These are phyloP conservation scores for Geranium brycei DNA, from an alignment of 345 rosid genomes.

Conservation along the genomic window DNA sequence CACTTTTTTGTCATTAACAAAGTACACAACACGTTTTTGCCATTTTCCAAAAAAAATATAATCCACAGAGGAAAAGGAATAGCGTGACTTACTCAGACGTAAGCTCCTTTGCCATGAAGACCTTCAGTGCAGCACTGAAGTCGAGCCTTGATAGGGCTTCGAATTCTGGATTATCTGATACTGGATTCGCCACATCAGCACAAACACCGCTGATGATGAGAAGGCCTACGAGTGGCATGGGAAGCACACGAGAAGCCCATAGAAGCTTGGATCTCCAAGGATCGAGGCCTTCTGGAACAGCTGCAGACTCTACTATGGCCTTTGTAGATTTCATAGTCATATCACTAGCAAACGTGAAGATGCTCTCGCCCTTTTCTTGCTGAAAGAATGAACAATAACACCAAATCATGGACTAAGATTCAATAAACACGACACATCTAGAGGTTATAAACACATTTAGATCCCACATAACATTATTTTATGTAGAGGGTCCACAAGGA, in stretches of 20 bases:
- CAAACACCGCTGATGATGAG: constrained; percentile 65
- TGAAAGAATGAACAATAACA: constrained; percentile 19
- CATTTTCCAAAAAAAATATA: too few relatives aligned
- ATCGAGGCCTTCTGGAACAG: constrained; percentile 52
- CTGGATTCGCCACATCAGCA: constrained; percentile 43
- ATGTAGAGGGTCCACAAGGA: neutral
- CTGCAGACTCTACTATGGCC: constrained; percentile 54
- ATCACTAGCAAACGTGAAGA: constrained; percentile 80
- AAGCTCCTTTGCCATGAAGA: constrained; percentile 69
- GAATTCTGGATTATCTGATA: constrained; percentile 60
- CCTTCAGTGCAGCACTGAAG: constrained; percentile 81
- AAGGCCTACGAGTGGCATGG: constrained; percentile 96
- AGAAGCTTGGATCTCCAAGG: constrained; percentile 86
- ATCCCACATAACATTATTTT: neutral
- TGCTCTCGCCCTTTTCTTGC: constrained; percentile 79
- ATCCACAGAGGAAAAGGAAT: neutral
- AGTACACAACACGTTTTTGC: too few relatives aligned
- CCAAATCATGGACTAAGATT: constrained; percentile 9
- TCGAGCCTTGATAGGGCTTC: constrained; percentile 81
- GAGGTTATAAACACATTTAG: too few relatives aligned
- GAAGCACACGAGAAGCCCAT: constrained; percentile 87
- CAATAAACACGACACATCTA: neutral
- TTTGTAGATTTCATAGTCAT: constrained; percentile 75
- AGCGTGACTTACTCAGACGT: constrained; percentile 65
- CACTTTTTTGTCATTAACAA: too few relatives aligned